Conservation (phyloP, 164 flowering plant genomes). For the Protea cynaroides region DNA sequence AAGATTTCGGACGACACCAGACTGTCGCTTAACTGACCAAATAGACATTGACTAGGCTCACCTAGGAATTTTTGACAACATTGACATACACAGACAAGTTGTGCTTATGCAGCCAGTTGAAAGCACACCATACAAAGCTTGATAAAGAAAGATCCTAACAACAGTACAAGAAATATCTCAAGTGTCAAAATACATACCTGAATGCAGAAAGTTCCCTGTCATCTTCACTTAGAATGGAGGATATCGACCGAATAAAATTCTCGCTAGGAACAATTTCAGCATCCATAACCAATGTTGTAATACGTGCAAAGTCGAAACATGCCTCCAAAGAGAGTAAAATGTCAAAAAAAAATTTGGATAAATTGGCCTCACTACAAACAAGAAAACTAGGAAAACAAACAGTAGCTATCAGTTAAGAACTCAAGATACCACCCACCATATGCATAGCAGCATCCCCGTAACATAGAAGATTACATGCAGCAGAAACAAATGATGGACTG, state of each 20-base stretch:
- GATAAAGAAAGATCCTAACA: not conserved
- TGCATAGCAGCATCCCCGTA: slow-evolving; percentile 85
- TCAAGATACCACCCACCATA: slow-evolving; percentile 48
- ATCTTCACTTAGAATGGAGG: slow-evolving; percentile 45
- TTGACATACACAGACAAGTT: too few species aligned
- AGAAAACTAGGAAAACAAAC: slow-evolving; percentile 8
- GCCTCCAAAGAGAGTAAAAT: slow-evolving; percentile 51
- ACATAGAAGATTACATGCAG: slow-evolving; percentile 67
- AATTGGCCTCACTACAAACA: not conserved
- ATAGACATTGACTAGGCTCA: too few species aligned
- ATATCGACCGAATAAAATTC: slow-evolving; percentile 54
- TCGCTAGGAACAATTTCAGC: slow-evolving; percentile 64
- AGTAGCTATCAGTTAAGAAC: not conserved
- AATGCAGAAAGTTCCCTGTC: slow-evolving; percentile 42
- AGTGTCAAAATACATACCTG: slow-evolving; percentile 43
- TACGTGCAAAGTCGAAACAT: slow-evolving; percentile 82
- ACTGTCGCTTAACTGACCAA: too few species aligned
- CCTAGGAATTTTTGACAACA: not conserved
- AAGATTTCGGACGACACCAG: too few species aligned
- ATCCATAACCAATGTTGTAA: slow-evolving; percentile 44
- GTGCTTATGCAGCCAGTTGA: not conserved
- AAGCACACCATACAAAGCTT: not conserved
- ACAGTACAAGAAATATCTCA: slow-evolving; percentile 8
- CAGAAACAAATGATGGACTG: slow-evolving; percentile 45
- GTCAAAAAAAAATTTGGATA: slow-evolving; percentile 21